Base-by-base conservation (phyloP, 2,329 filamentous ascomycete genomes). In the Cercospora citrullina region DNA sequence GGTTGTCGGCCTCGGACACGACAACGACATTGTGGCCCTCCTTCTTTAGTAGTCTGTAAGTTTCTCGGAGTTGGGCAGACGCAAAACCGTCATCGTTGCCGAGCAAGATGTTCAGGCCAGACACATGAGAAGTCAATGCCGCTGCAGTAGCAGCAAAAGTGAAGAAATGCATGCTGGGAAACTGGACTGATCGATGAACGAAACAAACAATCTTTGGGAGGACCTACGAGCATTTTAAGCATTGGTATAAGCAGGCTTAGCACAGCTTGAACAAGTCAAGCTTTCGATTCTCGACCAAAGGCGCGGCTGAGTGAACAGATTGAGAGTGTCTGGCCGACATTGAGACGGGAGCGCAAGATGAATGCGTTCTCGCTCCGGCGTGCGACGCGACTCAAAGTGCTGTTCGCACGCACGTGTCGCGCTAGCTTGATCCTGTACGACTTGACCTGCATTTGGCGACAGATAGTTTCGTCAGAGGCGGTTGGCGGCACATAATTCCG, bases 1-100 rank as follows among this genome's bases (percentile, higher is more conserved):
- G 78, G 59, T 84, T 79, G 33, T 78, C 77, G 8, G 69, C 69
- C 6, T 80, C 78, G 4, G 81, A 80, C 23, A 84, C 82, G 57
- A 84, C 75, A 21, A 81, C 76, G 45, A 80, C 81, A 68, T 80
- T 77, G 72, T 81, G 79, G 6, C 79, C 79, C 36, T 73, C 76
- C 2, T 72, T 74, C 65, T 78, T 79, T 30, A 81, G 68, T 8
- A 79, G 72, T 33, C 77, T 76, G 73, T 83, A 83, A 30, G 76
- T 70, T 64, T 80, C 78, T 33, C 79, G 75, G 18, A 80, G 48
- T 30, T 81, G 77, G 4, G 77, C 79, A 57, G 74, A 74, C 1
- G 73, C 79, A 62, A 79, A 81, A 10, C 79, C 79, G 65, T 77
- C 76, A 68, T 81, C 79, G 63, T 81, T 81, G 53, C 75, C 76